Conservation (phyloP, 2,329 filamentous ascomycete genomes). For the Celoporthe dispersa region DNA sequence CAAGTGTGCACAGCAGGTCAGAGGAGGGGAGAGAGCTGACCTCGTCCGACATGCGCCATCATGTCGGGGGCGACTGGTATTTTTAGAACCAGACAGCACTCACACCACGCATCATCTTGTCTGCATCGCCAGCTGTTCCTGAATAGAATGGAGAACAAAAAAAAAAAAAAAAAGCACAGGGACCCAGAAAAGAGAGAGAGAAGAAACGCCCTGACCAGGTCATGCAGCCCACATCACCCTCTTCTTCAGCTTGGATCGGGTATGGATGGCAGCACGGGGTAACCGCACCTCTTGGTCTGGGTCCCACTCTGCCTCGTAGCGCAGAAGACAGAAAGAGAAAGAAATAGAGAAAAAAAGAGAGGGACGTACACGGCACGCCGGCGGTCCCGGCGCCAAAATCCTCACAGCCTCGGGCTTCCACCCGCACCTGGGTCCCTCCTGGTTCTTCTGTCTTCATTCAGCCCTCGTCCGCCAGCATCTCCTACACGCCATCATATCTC, state of each 20-base stretch:
- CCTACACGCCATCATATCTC: not conserved
- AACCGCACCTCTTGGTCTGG: not conserved
- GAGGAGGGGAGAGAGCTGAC: not conserved
- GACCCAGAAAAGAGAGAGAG: not conserved
- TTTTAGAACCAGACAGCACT: not conserved
- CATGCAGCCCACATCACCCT: not conserved
- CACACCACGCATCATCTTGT: not conserved
- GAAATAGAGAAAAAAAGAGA: too few relatives aligned
- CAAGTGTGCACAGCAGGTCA: not conserved
- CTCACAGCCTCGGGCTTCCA: constrained; percentile 9
- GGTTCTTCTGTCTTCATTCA: not conserved
- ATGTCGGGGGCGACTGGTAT: not conserved
- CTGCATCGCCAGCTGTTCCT: not conserved
- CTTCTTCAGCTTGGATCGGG: not conserved
- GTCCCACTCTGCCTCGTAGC: not conserved
- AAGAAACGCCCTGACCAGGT: not conserved
- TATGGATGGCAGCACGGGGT: not conserved
- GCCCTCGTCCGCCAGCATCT: not conserved
- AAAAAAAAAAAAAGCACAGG: not conserved
- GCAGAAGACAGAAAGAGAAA: not conserved
- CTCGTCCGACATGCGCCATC: not conserved
- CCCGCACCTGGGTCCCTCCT: not conserved
- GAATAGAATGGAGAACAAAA: not conserved
- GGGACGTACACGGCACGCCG: not conserved
- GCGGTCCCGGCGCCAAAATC: constrained; percentile 14